Conservation (phyloP, 768 basidiomycete species). For the Krasilnikovozyma curviuscula region DNA sequence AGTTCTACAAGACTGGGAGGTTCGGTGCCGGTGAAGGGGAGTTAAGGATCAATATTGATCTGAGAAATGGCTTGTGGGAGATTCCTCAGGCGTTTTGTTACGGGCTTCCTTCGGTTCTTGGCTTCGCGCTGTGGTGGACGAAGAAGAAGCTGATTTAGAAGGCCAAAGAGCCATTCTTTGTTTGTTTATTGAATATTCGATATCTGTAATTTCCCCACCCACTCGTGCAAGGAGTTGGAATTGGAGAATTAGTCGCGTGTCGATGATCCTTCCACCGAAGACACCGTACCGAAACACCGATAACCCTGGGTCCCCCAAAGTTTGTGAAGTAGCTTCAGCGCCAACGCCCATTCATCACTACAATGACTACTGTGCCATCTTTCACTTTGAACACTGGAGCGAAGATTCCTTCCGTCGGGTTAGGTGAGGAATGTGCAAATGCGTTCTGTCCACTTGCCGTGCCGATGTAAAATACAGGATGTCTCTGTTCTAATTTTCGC, state of each 20-base stretch:
- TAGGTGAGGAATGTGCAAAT: slow-evolving; percentile 30
- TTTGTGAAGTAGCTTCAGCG: slow-evolving; percentile 18
- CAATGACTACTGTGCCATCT: slow-evolving; percentile 13
- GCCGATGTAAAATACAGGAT: slow-evolving; percentile 48
- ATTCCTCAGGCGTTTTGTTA: not conserved
- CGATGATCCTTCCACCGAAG: too few relatives aligned
- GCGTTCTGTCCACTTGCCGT: slow-evolving; percentile 27
- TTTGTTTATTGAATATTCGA: not conserved
- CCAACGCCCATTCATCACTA: slow-evolving; percentile 14
- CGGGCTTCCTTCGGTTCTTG: not conserved
- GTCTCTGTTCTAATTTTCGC: not conserved
- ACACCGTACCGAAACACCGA: too few relatives aligned
- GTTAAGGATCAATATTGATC: slow-evolving; percentile 13
- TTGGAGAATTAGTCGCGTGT: too few relatives aligned
- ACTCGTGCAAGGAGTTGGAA: too few relatives aligned
- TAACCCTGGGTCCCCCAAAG: too few relatives aligned
- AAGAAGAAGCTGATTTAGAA: not conserved
- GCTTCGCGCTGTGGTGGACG: not conserved
- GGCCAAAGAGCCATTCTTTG: not conserved
- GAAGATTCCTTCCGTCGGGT: slow-evolving; percentile 53
- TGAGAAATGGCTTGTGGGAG: slow-evolving; percentile 3
- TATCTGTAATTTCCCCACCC: too few relatives aligned
- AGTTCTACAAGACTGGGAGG: slow-evolving; percentile 38
- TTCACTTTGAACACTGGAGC: slow-evolving; percentile 57
- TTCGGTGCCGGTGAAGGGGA: slow-evolving; percentile 24